These are phyloP conservation scores for Achlya hypogyna DNA, from an alignment of 352 stramenopile genomes.

Conservation along the genomic window DNA sequence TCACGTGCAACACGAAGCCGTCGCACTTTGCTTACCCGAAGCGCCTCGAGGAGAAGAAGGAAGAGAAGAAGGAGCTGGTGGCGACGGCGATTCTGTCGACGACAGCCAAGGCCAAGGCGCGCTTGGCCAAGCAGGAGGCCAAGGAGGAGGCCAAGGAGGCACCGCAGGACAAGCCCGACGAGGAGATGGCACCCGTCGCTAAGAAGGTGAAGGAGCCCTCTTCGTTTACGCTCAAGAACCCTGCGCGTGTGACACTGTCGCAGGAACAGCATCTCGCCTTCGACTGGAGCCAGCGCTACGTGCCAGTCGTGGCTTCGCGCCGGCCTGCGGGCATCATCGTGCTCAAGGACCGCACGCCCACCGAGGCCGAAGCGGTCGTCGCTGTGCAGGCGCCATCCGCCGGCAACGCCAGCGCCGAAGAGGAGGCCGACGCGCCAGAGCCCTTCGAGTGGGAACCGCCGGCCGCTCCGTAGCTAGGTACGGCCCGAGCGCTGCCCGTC, in stretches of 20 bases:
- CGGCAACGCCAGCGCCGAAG: slow-evolving; percentile 73
- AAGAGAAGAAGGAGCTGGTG: slow-evolving; percentile 98
- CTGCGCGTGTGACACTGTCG: slow-evolving; percentile 87
- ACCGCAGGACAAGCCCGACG: slow-evolving; percentile 36
- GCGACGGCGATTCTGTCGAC: slow-evolving; percentile 96
- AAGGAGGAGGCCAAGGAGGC: slow-evolving; percentile 51
- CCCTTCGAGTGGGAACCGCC: slow-evolving; percentile 95
- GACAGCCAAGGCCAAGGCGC: slow-evolving; percentile 93
- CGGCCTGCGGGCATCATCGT: slow-evolving; percentile 90
- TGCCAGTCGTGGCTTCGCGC: slow-evolving; percentile 58
- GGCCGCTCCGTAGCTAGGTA: too few species aligned
- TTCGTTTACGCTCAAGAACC: slow-evolving; percentile 90
- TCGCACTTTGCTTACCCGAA: slow-evolving; percentile 97
- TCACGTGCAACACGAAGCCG: slow-evolving; percentile 91
- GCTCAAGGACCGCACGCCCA: slow-evolving; percentile 90
- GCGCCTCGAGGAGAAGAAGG: slow-evolving; percentile 97
- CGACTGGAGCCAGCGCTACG: slow-evolving; percentile 89
- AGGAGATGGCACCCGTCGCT: slow-evolving; percentile 39
- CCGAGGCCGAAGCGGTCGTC: slow-evolving; percentile 90
- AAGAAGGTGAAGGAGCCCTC: slow-evolving; percentile 86
- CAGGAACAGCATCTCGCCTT: slow-evolving; percentile 89
- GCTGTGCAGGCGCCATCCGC: slow-evolving; percentile 85
- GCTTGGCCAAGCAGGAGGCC: slow-evolving; percentile 87
- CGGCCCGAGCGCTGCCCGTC: not conserved
- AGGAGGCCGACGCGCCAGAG: slow-evolving; percentile 91